These are phyloP conservation scores for Paramecium primaurelia DNA, from an alignment of 73 alveolate species.

Conservation along the genomic window DNA sequence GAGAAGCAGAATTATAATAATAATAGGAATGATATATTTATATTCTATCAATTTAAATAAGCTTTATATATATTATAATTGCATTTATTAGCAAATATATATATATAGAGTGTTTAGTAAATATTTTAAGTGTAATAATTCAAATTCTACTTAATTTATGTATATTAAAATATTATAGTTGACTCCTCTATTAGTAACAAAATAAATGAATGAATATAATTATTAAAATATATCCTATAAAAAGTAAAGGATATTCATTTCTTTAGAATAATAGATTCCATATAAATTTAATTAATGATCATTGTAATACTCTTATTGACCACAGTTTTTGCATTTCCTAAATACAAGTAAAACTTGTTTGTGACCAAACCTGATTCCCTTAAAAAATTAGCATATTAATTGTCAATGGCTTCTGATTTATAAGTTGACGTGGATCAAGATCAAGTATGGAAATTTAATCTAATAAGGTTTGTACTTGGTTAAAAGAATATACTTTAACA, in stretches of 20 bases:
- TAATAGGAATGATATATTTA: not conserved
- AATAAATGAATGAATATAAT: no score
- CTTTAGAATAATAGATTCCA: not conserved
- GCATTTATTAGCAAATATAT: no score
- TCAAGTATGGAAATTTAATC: not conserved
- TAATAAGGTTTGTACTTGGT: not conserved
- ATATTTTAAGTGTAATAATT: no score
- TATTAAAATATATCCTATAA: not conserved
- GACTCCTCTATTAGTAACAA: no score
- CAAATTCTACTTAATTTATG: no score
- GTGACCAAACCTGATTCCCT: not conserved
- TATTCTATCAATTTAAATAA: not conserved
- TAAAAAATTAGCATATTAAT: not conserved
- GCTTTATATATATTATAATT: not conserved
- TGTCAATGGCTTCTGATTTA: not conserved
- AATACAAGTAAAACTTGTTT: not conserved
- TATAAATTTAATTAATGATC: constrained; percentile 25
- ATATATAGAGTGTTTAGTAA: no score
- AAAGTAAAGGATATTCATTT: not conserved
- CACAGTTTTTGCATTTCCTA: constrained; percentile 2
- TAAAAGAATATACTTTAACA: not conserved
- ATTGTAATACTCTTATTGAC: not conserved
- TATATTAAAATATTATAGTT: no score
- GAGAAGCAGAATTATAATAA: not conserved
- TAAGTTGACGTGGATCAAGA: not conserved